Evolutionary conservation across 2,329 filamentous ascomycete species (phyloP).

Genomic region (Colletotrichum lentis): DNA sequence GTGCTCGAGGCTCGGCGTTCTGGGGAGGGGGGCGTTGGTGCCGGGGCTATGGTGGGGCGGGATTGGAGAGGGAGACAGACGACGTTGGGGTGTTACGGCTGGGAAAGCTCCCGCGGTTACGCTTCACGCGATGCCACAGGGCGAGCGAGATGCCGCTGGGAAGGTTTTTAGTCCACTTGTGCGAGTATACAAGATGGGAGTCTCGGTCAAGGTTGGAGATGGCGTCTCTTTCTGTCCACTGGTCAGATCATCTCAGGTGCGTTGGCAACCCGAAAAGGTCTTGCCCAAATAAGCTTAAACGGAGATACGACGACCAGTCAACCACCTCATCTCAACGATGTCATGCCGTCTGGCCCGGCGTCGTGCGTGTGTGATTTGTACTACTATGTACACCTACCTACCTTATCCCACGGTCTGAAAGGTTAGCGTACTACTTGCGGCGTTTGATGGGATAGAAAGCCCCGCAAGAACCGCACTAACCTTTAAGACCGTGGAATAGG

Average conservation of each 20-base stretch:
- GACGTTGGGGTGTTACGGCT: constrained; percentile 28
- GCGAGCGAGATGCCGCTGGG: neutral
- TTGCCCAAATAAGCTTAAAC: constrained; percentile 35
- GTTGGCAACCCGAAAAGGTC: constrained; percentile 3
- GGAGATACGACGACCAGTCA: constrained; percentile 15
- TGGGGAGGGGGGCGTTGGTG: constrained; percentile 32
- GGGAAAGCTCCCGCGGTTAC: constrained; percentile 4
- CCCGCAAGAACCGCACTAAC: too few species aligned
- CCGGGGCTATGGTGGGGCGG: constrained; percentile 27
- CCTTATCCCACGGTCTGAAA: too few species aligned
- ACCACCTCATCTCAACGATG: constrained; percentile 9
- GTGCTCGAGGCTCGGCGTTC: constrained; percentile 37
- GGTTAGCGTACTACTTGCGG: too few species aligned
- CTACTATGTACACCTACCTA: too few species aligned
- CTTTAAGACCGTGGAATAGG: too few species aligned
- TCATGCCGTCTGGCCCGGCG: constrained; percentile 4
- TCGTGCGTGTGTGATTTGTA: neutral
- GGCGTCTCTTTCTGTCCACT: constrained; percentile 7
- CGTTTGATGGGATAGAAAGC: too few species aligned
- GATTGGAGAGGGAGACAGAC: constrained; percentile 2
- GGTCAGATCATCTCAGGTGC: constrained; percentile 27
- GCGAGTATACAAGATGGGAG: neutral
- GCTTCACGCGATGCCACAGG: constrained; percentile 8
- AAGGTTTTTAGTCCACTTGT: neutral
- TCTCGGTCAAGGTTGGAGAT: neutral